A percentile compares a stretch with the other conserved stretches of the same genome.
Conservation (phyloP, 1,284 basidiomycete species). For the Naganishia sp. region DNA sequence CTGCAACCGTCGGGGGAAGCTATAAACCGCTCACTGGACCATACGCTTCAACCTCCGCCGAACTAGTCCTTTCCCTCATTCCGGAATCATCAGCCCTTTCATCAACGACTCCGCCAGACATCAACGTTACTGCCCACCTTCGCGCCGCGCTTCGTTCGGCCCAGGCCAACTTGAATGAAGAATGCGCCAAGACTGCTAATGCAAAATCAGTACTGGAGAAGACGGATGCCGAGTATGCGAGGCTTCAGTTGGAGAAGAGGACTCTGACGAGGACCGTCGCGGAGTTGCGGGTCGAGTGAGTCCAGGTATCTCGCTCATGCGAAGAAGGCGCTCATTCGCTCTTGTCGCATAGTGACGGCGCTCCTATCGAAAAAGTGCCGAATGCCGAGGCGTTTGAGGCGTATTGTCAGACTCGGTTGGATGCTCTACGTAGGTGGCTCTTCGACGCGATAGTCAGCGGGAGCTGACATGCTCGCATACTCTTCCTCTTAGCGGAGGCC, state of each 20-base stretch:
- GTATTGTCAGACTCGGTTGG: slow-evolving; percentile 10
- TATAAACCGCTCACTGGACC: slow-evolving; percentile 25
- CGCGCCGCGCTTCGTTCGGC: slow-evolving; percentile 14
- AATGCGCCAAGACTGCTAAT: slow-evolving; percentile 14
- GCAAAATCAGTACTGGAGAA: slow-evolving; percentile 14
- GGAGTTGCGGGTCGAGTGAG: slow-evolving; percentile 17
- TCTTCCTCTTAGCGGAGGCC: background rate
- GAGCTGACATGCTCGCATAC: no score
- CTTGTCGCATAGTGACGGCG: background rate
- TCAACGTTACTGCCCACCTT: slow-evolving; percentile 9
- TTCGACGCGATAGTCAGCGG: no score
- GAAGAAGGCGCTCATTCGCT: background rate
- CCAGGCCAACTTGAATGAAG: slow-evolving; percentile 9
- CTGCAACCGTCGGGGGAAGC: slow-evolving; percentile 15
- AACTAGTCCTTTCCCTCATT: slow-evolving; percentile 25
- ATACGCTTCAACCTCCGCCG: slow-evolving; percentile 16
- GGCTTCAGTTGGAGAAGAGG: slow-evolving; percentile 18
- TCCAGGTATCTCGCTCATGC: no score
- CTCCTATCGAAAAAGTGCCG: background rate
- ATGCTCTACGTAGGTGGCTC: slow-evolving; percentile 5
- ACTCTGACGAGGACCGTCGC: slow-evolving; percentile 3
- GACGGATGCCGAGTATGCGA: slow-evolving; percentile 19
- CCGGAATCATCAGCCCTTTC: slow-evolving; percentile 12
- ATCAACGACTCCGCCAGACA: slow-evolving; percentile 4
- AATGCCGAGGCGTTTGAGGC: slow-evolving; percentile 11